Base-by-base conservation (phyloP, 441 rosid species). In the Erysimum cheiri region DNA sequence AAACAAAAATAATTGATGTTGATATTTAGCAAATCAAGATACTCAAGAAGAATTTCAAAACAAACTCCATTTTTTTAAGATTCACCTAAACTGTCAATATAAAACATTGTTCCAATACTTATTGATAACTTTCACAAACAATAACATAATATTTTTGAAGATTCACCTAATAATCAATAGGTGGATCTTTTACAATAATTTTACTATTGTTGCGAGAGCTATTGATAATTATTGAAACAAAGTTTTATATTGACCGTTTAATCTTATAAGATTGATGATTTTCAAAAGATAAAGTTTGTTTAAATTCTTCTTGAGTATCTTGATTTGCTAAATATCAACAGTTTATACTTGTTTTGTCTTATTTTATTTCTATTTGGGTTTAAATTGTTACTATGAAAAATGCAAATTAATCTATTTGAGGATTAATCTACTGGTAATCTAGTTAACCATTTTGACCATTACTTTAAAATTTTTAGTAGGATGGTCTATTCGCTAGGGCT, bases 41-140 rank as follows among this genome's bases (percentile, higher is more conserved):
- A 4, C 0, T 1, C 9, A 44, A 44, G 43, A 7, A 8, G 4
- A 44, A 15, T 0, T 9, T 26, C 24, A 22, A 22, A 22, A 50
- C 2, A 50, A 2, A 6, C 3, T 22, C 24, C 24, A 22, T 22
- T 22, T 22, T 22, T 28, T 3, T 2, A 39, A 39, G 2, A 41
- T 19, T 19, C n/a, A n/a, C 22, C 22, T 9, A 14, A 28, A 26
- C 14, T 70, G 3, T 15, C 24, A 39, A 14, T 60, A 49, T 39
- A 60, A 60, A 70, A 70, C 8, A 60, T 70, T 60, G 43, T 37
- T 70, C 12, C 0, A 29, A 49, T 70, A 17, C 40, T 4, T 35
- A 10, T 2, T 13, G 8, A 41, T 29, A 6, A 0, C 0, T 54
- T 0, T 52, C 7, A 1, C 3, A n/a, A 46, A 7, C 0, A 28